Evolutionary conservation across 345 rosid genomes (phyloP), one percentile per base, ranked within the genome.

Genomic region (Balakata baccata): DNA sequence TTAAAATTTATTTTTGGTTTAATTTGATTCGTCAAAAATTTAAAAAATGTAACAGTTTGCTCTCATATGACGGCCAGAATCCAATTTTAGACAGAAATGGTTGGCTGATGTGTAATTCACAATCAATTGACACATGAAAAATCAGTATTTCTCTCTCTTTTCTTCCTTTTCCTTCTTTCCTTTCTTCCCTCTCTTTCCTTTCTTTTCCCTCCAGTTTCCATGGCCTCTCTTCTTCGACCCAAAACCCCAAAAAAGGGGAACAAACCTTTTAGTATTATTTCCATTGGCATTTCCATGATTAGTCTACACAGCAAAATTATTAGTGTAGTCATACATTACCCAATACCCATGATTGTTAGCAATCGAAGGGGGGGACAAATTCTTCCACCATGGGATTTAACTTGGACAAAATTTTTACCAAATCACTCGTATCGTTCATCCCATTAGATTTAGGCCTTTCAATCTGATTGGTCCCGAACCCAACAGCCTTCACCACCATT

Each of bases 311-410:
- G 67, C 82, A 84, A 84, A 88, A 84, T 81, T 87, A 83, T 85
- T 80, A 78, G 86, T 76, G 71, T 80, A 86, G 64, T 89, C 90
- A 85, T 69, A 89, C 93, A 79, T 81, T 87, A 17, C 80, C 81
- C 69, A 82, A 75, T 50, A 83, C 66, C 81, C 87, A 71, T 74
- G 69, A 64, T 72, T 72, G 71, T 72, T 70, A 46, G 82, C 84
- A 41, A 90, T 81, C 0, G 98, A 95, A 46, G 90, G 89, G 34
- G 64, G 98, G 98, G 73, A 96, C 97, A 83, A 91, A 96, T 65
- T 90, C 99, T 80, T 89, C 84, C 58, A 97, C 99, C 97, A 90
- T 82, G 11, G 99, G 99, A 79, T 96, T 96, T 78, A 96, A 83
- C 86, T 89, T 96, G 11, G 94, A 91, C 78, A 96, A 72, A 64